Evolutionary conservation across 805 yeast genomes (phyloP).

Genomic region (Starmerella ratchasimensis): DNA sequence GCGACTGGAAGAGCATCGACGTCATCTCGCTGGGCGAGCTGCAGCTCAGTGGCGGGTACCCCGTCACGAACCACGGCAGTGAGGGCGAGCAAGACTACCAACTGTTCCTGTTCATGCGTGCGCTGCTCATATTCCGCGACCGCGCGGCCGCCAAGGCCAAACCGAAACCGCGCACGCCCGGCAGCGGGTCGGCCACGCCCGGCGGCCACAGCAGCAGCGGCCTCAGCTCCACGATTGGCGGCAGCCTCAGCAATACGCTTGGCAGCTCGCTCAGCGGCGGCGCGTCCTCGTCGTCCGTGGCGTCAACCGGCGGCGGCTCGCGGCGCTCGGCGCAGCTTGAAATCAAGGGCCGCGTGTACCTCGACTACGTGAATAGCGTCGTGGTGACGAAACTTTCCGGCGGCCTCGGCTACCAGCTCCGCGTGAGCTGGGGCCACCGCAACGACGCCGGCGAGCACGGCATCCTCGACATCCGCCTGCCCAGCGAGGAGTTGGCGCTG

Average conservation of each 20-base stretch:
- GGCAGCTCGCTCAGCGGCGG: too few relatives aligned
- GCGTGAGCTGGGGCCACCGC: constrained; percentile 25
- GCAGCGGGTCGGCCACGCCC: constrained; percentile 19
- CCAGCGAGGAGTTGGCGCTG: constrained; percentile 66
- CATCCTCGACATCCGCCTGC: constrained; percentile 65
- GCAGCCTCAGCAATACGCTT: neutral
- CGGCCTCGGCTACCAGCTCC: constrained; percentile 23
- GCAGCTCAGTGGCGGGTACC: constrained; percentile 55
- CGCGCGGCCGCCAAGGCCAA: constrained; percentile 37
- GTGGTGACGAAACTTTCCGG: constrained; percentile 20
- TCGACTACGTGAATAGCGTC: constrained; percentile 47
- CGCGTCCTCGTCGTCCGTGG: constrained; percentile 14
- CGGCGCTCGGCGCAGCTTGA: constrained; percentile 33
- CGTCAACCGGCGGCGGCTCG: too few relatives aligned
- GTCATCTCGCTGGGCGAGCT: constrained; percentile 72
- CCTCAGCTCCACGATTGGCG: too few relatives aligned
- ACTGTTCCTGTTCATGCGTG: constrained; percentile 74
- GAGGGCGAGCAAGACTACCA: constrained; percentile 69
- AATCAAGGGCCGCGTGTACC: constrained; percentile 69
- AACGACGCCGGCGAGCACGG: constrained; percentile 74
- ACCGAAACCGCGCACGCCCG: constrained; percentile 38
- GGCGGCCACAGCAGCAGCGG: too few relatives aligned
- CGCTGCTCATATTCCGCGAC: constrained; percentile 52
- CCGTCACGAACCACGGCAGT: constrained; percentile 31
- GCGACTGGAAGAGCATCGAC: constrained; percentile 87